These are phyloP conservation scores for Phaeosphaeriaceae sp. DNA, from an alignment of 2,329 filamentous ascomycete genomes.

Conservation along the genomic window DNA sequence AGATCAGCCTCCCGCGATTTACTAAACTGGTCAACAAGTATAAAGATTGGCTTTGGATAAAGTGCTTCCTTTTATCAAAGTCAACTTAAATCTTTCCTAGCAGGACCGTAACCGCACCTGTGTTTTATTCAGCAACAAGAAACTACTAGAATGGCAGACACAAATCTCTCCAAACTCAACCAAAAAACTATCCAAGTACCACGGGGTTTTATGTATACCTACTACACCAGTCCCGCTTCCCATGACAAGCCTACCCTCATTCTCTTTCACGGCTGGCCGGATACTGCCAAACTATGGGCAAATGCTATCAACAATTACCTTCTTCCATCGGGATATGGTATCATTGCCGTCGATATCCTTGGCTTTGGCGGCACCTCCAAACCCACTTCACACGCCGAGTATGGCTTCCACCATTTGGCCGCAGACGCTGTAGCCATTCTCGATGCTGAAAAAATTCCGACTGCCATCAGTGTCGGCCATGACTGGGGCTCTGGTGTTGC, in stretches of 20 bases:
- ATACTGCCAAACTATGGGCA: conserved; percentile 51
- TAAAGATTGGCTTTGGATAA: too few relatives aligned
- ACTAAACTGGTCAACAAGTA: too few relatives aligned
- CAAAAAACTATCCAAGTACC: conserved; percentile 37
- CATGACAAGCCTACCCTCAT: conserved; percentile 31
- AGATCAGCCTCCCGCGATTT: too few relatives aligned
- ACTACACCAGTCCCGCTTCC: conserved; percentile 30
- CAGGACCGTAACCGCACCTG: too few relatives aligned
- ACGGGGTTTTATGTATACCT: conserved; percentile 36
- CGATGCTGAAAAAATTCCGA: conserved; percentile 26
- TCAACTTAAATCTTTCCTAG: too few relatives aligned
- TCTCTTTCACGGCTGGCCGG: conserved; percentile 60
- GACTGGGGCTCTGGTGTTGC: conserved; percentile 57
- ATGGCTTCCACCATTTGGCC: conserved; percentile 29
- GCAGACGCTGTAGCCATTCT: conserved; percentile 36
- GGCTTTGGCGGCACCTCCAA: conserved; percentile 49
- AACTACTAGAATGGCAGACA: too few relatives aligned
- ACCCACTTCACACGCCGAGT: conserved; percentile 30
- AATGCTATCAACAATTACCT: conserved; percentile 49
- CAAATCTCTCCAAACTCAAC: too few relatives aligned
- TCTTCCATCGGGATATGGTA: conserved; percentile 48
- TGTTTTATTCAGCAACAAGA: too few relatives aligned
- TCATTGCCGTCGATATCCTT: conserved; percentile 49
- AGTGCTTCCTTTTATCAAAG: too few relatives aligned
- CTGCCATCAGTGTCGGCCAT: conserved; percentile 55